These are phyloP conservation scores for Fusarium udum DNA, from an alignment of 2,329 filamentous ascomycete genomes.

Conservation along the genomic window DNA sequence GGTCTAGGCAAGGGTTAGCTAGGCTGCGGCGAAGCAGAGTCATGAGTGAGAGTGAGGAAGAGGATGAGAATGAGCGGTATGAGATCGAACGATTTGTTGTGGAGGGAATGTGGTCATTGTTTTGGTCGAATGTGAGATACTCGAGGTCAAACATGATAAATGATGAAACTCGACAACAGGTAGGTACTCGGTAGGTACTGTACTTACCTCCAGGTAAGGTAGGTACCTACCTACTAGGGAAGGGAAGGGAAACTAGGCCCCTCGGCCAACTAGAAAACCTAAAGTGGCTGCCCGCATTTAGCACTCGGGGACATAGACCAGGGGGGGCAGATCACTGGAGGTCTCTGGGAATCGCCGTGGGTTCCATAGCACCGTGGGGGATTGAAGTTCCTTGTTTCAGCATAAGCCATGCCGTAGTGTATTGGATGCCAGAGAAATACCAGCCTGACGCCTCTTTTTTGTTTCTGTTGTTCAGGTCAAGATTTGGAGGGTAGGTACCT, in stretches of 20 bases:
- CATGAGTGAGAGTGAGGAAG: background rate
- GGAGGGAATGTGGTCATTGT: conserved; percentile 1
- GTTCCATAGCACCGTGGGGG: conserved; percentile 1
- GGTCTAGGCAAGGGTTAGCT: background rate
- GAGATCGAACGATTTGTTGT: conserved; percentile 2
- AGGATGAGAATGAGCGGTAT: background rate
- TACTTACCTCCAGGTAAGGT: background rate
- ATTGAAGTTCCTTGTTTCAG: conserved; percentile 12
- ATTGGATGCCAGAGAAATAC: background rate
- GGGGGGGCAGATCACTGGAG: background rate
- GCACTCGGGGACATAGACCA: background rate
- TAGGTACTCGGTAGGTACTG: background rate
- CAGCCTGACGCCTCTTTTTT: background rate
- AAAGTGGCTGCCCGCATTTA: conserved; percentile 26
- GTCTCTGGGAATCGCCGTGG: conserved; percentile 26
- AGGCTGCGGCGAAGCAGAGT: conserved; percentile 15
- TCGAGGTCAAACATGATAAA: conserved; percentile 24
- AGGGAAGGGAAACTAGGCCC: background rate
- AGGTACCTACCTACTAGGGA: no score
- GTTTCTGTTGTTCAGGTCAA: background rate
- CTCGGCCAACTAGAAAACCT: conserved; percentile 1
- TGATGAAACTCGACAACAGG: conserved; percentile 21
- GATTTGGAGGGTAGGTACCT: background rate
- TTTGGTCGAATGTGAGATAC: conserved; percentile 20
- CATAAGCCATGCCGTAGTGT: background rate